These are phyloP conservation scores for Diplodia corticola DNA, from an alignment of 2,329 filamentous ascomycete genomes.

Conservation along the genomic window DNA sequence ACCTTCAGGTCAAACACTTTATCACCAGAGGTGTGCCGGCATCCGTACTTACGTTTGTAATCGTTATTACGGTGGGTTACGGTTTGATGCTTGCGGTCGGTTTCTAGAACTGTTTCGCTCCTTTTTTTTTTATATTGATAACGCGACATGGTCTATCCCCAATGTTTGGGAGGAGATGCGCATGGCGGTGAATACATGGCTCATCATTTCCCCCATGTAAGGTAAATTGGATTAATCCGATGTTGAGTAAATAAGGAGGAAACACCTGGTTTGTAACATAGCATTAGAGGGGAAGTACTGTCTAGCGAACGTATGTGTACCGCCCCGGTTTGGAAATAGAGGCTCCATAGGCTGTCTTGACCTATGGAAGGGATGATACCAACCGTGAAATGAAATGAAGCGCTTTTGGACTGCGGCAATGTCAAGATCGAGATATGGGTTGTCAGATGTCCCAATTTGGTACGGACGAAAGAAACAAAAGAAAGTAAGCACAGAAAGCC, in stretches of 20 bases:
- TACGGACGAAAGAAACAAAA: background rate
- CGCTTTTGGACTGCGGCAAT: background rate
- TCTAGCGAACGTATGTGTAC: background rate
- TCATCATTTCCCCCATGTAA: background rate
- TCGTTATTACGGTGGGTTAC: slow-evolving; percentile 88
- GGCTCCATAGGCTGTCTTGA: background rate
- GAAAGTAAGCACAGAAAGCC: background rate
- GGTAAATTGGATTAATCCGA: background rate
- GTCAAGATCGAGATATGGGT: background rate
- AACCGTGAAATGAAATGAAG: too few relatives aligned
- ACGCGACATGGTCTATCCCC: background rate
- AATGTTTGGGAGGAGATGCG: background rate
- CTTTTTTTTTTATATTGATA: background rate
- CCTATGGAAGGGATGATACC: background rate
- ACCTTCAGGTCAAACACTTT: slow-evolving; percentile 90
- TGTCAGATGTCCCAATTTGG: background rate
- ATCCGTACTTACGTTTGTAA: slow-evolving; percentile 75
- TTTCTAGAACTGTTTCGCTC: slow-evolving; percentile 46
- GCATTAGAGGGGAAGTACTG: background rate
- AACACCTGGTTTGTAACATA: background rate
- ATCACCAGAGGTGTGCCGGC: slow-evolving; percentile 89
- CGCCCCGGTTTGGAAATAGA: background rate
- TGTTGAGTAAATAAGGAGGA: background rate
- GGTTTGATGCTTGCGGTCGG: slow-evolving; percentile 79
- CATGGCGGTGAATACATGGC: background rate